phyloP scores from a whole-genome alignment of 495 filamentous ascomycete genomes.

The Entonaema liquescens region DNA sequence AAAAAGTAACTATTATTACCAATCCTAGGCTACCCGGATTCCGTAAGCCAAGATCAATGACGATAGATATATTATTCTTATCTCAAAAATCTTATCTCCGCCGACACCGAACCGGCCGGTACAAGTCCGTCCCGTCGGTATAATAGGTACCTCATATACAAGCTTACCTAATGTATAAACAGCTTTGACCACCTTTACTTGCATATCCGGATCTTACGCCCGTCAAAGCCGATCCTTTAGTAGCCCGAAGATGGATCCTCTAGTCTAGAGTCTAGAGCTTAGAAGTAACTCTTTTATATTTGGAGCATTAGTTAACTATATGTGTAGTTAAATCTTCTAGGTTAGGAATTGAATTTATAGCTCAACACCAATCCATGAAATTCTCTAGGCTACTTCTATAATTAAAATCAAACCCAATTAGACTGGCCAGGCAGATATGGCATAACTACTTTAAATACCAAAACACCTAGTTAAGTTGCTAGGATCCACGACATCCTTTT shows the following conservation, averaged over 20 bases:
- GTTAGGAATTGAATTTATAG: no score
- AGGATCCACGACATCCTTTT: not conserved
- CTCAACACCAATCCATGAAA: no score
- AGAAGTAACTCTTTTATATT: not conserved
- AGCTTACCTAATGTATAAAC: not conserved
- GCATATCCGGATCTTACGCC: not conserved
- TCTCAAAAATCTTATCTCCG: constrained; percentile 39
- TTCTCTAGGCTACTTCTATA: not conserved
- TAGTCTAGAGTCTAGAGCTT: not conserved
- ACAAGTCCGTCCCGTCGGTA: not conserved
- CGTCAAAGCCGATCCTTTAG: not conserved
- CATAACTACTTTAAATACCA: no score
- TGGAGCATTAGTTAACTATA: no score
- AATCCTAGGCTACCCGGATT: constrained; percentile 13
- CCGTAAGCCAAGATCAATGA: constrained; percentile 34
- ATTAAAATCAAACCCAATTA: no score
- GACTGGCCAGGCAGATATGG: no score
- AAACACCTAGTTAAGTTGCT: not conserved
- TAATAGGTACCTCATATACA: not conserved
- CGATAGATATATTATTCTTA: constrained; percentile 33
- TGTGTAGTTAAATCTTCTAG: no score
- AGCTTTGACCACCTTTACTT: not conserved
- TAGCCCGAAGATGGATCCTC: not conserved
- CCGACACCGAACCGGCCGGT: constrained; percentile 19
- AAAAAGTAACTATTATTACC: not conserved